Conservation (phyloP, 768 basidiomycete genomes). For the Rhizopogon vesiculosus region DNA sequence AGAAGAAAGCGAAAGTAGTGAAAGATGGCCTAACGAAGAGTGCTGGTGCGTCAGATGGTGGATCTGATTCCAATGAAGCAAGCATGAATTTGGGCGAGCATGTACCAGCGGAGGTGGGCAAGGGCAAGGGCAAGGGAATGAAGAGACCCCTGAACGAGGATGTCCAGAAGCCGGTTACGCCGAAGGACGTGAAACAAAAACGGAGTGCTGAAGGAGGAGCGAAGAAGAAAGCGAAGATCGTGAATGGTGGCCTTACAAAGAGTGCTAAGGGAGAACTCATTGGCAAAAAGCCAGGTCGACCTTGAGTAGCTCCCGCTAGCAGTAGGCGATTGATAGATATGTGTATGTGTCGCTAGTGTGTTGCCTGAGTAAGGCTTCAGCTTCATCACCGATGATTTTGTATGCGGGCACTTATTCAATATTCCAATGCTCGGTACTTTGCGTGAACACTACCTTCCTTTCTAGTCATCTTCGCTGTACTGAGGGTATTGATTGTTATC, state of each 20-base stretch:
- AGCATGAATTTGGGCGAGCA: not conserved
- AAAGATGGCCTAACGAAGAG: conserved; percentile 39
- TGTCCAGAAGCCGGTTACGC: conserved; percentile 31
- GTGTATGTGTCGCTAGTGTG: not conserved
- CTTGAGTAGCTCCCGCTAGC: conserved; percentile 7
- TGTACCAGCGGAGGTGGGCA: not conserved
- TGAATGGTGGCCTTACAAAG: conserved; percentile 34
- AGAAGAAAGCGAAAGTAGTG: conserved; percentile 50
- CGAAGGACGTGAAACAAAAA: conserved; percentile 52
- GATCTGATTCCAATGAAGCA: not conserved
- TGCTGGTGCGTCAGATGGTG: conserved; percentile 14
- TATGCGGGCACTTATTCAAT: not conserved
- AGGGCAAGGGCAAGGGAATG: not conserved
- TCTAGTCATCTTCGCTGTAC: conserved; percentile 10
- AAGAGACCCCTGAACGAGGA: conserved; percentile 6
- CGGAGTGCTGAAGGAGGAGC: conserved; percentile 36
- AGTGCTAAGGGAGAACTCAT: conserved; percentile 52
- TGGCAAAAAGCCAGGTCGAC: conserved; percentile 45
- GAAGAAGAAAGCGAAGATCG: conserved; percentile 53
- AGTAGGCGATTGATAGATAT: not conserved
- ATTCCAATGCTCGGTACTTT: not conserved
- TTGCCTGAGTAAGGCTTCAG: too few species aligned
- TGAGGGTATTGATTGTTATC: not conserved
- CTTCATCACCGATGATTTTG: too few species aligned
- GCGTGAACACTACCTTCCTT: conserved; percentile 21